A percentile compares a stretch with the other conserved stretches of the same genome.
phyloP scores from a whole-genome alignment of 306 rosid species.

The Dryas drummondii region DNA sequence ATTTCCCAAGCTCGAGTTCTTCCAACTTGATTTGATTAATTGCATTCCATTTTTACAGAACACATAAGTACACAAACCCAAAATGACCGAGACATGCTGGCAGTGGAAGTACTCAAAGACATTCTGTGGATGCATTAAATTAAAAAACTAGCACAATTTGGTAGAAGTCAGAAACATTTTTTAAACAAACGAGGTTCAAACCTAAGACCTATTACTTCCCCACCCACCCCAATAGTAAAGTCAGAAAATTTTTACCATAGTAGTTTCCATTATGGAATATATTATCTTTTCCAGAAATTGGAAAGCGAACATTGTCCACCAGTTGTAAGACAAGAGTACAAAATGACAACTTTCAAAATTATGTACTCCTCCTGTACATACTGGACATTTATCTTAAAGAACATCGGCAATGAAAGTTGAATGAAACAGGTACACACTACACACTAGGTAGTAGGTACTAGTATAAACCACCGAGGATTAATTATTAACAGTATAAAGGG shows the following conservation, averaged over 20 bases:
- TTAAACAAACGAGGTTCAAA: no score
- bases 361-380: not conserved
- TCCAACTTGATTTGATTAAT: not conserved
- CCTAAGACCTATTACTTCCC: no score
- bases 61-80: not conserved
- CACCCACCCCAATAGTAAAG: no score
- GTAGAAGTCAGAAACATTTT: no score
- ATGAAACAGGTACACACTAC: not conserved
- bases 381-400: not conserved
- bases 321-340: not conserved
- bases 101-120: not conserved
- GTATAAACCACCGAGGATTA: not conserved
- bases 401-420: no score
- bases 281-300: no score
- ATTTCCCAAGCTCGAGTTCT: not conserved
- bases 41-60: not conserved
- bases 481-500: slow-evolving; percentile 11
- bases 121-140: no score
- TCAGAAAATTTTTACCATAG: no score
- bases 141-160: no score
- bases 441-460: not conserved
- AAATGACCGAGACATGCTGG: not conserved
- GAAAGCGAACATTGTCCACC: no score
- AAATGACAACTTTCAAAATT: not conserved
- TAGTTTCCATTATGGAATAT: no score